Percentiles rank a stretch among this genome's conserved stretches.
These are phyloP conservation scores for Nicotiana benthamiana DNA, from an alignment of 257 asterid species.

Conservation along the genomic window DNA sequence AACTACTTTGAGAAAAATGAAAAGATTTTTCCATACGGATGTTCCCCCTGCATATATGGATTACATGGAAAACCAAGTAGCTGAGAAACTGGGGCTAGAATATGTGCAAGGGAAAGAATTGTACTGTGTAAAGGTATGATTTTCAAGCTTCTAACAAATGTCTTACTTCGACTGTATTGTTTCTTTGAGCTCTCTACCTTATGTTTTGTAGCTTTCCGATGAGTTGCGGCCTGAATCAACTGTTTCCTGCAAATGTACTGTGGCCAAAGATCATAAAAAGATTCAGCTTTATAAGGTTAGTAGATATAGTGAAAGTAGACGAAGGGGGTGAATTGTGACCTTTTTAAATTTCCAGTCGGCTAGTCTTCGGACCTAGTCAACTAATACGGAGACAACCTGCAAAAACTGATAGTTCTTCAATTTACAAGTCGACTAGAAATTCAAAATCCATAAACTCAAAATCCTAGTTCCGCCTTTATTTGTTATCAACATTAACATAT, in stretches of 20 bases:
- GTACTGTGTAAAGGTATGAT: constrained; percentile 31
- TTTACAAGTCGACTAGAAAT: no score
- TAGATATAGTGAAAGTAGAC: not conserved
- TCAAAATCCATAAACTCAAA: no score
- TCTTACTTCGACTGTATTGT: not conserved
- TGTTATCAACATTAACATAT: not conserved
- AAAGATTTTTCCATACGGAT: constrained; percentile 29
- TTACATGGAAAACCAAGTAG: constrained; percentile 20
- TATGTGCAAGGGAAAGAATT: constrained; percentile 26
- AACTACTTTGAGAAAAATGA: constrained; percentile 17
- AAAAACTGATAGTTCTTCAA: no score
- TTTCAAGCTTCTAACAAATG: not conserved
- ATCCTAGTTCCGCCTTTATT: no score
- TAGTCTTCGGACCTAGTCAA: no score
- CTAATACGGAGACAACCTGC: no score
- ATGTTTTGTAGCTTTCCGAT: constrained; percentile 27
- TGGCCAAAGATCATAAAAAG: constrained; percentile 3
- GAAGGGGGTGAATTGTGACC: no score
- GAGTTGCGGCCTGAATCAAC: constrained; percentile 28
- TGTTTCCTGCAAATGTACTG: constrained; percentile 40
- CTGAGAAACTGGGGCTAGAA: constrained; percentile 15
- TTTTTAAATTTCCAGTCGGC: no score
- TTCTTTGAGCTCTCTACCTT: not conserved
- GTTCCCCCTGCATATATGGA: constrained; percentile 29
- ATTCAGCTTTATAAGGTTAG: constrained; percentile 39